Evolutionary conservation across 2,329 filamentous ascomycete species (phyloP), one percentile per base, ranked within the genome.

Genomic region (Arthrinium puccinioides): DNA sequence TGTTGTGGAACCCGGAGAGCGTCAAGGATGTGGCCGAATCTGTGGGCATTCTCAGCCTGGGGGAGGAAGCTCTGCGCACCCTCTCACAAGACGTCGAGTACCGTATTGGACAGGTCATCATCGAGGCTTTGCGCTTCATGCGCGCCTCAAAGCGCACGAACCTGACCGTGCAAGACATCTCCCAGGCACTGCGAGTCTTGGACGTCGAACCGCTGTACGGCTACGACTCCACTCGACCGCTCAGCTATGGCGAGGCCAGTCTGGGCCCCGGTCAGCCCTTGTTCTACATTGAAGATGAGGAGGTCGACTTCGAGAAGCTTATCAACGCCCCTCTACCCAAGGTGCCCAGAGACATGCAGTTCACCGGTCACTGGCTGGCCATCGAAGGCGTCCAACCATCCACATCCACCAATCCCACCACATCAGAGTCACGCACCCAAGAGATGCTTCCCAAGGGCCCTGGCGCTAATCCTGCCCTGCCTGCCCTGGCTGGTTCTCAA

Each of bases 261-360:
- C 69, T 98, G 43, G 92, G 92, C 0, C 88, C 89, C 11, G 89
- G 90, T 9, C 92, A 98, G 62, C 88, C 90, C 37, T 68, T 98
- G 16, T 98, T 90, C 63, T 98, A 98, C 59, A 84, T 98, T 25
- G 92, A 98, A 56, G 92, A 98, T 58, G 92, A 98, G 56, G 92
- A 98, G 67, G 83, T 97, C 38, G 92, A 98, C 62, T 97, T 98
- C 56, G 92, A 98, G 67, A 97, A 97, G 69, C 70, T 98, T 48
- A 96, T 98, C 59, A 98, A 98, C 64, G 88, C 88, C 46, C 87
- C 92, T 5, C 64, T 98, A 48, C 92, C 92, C 19, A 96, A 94
- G 61, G 89, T 98, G 21, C 92, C 92, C 23, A 75, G 90, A 34
- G 92, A 98, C 60, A 84, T 92, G 52, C 87, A 81, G 43, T 90